Evolutionary conservation across 2,329 filamentous ascomycete species (phyloP).

Genomic region (Apiospora pterosperma): DNA sequence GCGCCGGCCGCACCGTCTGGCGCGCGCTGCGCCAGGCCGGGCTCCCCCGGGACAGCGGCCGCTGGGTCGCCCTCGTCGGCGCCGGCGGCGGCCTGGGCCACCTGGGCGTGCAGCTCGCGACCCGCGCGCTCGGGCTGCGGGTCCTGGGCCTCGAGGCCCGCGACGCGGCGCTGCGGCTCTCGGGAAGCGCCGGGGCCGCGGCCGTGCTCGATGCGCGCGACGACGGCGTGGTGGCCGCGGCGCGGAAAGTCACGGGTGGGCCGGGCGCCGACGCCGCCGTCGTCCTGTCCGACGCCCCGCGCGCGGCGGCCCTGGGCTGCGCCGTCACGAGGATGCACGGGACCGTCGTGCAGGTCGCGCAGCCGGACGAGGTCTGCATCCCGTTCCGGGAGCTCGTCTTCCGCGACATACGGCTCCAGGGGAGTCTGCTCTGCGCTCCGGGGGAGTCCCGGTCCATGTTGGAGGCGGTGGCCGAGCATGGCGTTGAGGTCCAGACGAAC

Average conservation of each 20-base stretch:
- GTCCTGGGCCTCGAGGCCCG: constrained; percentile 53
- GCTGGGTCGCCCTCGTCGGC: constrained; percentile 43
- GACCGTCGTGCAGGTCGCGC: constrained; percentile 53
- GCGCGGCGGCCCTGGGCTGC: constrained; percentile 46
- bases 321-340: constrained; percentile 59
- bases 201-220: constrained; percentile 48
- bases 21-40: constrained; percentile 2
- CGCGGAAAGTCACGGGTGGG: constrained; percentile 44
- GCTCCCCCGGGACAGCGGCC: constrained; percentile 15
- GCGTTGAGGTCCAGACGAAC: constrained; percentile 47
- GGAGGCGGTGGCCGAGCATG: constrained; percentile 38
- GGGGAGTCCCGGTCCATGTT: constrained; percentile 45
- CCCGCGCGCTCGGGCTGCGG: constrained; percentile 40
- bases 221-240: constrained; percentile 41
- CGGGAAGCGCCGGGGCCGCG: constrained; percentile 45
- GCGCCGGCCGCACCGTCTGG: constrained; percentile 11
- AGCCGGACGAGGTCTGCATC: constrained; percentile 58
- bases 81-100: constrained; percentile 52
- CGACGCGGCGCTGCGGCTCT: constrained; percentile 48
- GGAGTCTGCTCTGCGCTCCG: constrained; percentile 37
- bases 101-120: constrained; percentile 47
- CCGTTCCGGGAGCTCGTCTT: constrained; percentile 50
- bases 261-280: constrained; percentile 50
- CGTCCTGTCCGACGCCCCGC: constrained; percentile 48
- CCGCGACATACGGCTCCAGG: constrained; percentile 21